Conservation (phyloP, 352 stramenopile genomes). For the Globisporangium polare region DNA sequence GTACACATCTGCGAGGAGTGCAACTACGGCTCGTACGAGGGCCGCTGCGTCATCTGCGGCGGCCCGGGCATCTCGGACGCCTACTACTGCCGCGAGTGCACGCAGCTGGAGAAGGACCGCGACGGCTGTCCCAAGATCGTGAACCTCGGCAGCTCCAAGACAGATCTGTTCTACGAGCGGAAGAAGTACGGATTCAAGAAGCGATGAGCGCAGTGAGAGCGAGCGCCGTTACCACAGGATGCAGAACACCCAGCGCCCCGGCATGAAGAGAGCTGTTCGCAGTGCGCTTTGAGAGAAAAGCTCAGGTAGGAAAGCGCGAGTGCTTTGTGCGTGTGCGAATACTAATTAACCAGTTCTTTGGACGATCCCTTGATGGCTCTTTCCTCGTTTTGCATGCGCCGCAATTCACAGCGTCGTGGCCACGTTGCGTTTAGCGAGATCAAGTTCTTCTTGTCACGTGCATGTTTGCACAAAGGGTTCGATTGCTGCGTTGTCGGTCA, state of each 20-base stretch:
- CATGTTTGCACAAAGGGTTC: too few relatives aligned
- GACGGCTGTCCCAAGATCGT: conserved; percentile 99
- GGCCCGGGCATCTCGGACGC: conserved; percentile 97
- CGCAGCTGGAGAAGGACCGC: conserved; percentile 93
- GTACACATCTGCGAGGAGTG: conserved; percentile 99
- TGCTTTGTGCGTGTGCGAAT: neutral
- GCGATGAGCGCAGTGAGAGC: too few relatives aligned
- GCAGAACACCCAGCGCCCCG: neutral
- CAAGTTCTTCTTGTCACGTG: too few relatives aligned
- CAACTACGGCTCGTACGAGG: conserved; percentile 98
- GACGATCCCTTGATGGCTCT: neutral
- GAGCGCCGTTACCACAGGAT: too few relatives aligned
- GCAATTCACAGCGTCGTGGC: too few relatives aligned
- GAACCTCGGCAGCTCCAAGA: conserved; percentile 94
- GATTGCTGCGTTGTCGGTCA: too few relatives aligned
- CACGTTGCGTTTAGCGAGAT: too few relatives aligned
- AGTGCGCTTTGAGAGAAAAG: neutral
- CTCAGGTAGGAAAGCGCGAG: neutral
- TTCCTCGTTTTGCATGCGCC: neutral
- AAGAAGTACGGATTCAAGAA: conserved; percentile 98
- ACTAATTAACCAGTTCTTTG: neutral
- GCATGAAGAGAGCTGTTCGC: neutral
- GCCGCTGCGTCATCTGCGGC: conserved; percentile 97
- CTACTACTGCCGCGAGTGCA: conserved; percentile 99
- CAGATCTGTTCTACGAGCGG: conserved; percentile 98